Percentiles rank a stretch among this genome's conserved stretches.
phyloP scores from a whole-genome alignment of 495 filamentous ascomycete species.

The Amniculicola lignicola region DNA sequence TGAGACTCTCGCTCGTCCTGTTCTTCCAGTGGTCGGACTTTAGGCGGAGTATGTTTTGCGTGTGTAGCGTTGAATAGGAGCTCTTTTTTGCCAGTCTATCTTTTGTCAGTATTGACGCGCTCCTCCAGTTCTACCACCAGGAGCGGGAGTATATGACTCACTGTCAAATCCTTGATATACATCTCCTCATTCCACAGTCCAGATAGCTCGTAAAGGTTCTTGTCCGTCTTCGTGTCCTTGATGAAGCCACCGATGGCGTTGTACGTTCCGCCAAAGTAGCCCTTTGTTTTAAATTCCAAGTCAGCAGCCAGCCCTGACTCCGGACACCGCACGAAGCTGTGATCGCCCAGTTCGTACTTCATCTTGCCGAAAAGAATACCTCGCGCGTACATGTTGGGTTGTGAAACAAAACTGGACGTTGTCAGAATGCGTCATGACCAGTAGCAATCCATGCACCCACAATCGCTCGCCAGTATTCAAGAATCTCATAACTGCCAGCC shows the following conservation, averaged over 20 bases:
- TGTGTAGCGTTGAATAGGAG: conserved; percentile 82
- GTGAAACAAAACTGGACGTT: conserved; percentile 69
- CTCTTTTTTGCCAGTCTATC: conserved; percentile 79
- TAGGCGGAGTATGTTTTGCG: conserved; percentile 69
- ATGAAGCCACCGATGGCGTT: conserved; percentile 93
- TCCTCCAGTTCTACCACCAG: no score
- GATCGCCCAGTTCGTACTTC: conserved; percentile 98
- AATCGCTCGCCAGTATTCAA: conserved; percentile 86
- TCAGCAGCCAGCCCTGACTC: conserved; percentile 84
- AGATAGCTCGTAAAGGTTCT: conserved; percentile 82
- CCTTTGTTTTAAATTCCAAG: conserved; percentile 98
- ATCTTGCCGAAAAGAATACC: conserved; percentile 98
- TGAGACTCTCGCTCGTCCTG: conserved; percentile 91
- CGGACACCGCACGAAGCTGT: conserved; percentile 89
- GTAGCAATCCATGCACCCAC: conserved; percentile 51
- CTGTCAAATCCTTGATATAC: conserved; percentile 77
- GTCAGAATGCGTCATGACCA: conserved; percentile 1
- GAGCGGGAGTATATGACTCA: no score
- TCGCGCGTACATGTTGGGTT: conserved; percentile 98
- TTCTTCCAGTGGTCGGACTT: conserved; percentile 74
- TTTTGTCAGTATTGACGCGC: background rate
- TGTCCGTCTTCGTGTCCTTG: conserved; percentile 82
- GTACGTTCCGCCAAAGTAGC: conserved; percentile 93
- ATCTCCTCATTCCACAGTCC: conserved; percentile 95
- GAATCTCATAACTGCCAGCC: conserved; percentile 80